Percentiles rank a stretch among this genome's conserved stretches.
Conservation (phyloP, 345 rosid genomes). For the Raphanus sativus region DNA sequence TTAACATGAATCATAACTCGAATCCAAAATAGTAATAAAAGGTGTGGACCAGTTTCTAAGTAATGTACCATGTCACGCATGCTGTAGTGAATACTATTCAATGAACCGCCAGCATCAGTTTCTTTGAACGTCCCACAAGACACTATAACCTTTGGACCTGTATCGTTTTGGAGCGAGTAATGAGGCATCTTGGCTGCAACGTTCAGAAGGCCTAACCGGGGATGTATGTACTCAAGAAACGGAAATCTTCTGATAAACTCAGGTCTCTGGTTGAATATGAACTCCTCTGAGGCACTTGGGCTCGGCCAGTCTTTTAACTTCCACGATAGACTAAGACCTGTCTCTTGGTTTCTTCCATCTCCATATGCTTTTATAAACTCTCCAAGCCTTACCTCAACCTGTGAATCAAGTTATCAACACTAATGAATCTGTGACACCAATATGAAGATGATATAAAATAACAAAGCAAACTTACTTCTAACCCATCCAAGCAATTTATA, state of each 20-base stretch:
- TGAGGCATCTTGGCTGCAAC: constrained; percentile 96
- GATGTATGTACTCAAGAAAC: constrained; percentile 89
- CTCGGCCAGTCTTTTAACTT: constrained; percentile 97
- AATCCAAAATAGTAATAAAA: not conserved
- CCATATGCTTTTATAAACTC: constrained; percentile 73
- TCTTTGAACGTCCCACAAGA: constrained; percentile 72
- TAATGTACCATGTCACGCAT: constrained; percentile 47
- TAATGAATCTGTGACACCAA: constrained; percentile 29
- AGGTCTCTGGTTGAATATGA: constrained; percentile 78
- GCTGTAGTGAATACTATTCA: constrained; percentile 68
- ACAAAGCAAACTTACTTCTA: constrained; percentile 58
- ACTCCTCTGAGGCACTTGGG: constrained; percentile 88
- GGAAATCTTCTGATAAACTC: constrained; percentile 90
- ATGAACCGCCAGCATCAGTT: constrained; percentile 60
- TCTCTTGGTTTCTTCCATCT: constrained; percentile 53
- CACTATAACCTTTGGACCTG: constrained; percentile 81
- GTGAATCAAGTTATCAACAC: constrained; percentile 31
- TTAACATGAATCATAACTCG: not conserved
- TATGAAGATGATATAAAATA: constrained; percentile 17
- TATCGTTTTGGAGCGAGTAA: constrained; percentile 91
- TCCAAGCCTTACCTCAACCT: constrained; percentile 77
- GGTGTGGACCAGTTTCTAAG: not conserved
- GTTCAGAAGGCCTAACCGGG: constrained; percentile 90
- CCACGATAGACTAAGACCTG: constrained; percentile 57
- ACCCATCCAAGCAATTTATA: constrained; percentile 66